Conservation (phyloP, 768 basidiomycete species). For the Lactarius tabidus region DNA sequence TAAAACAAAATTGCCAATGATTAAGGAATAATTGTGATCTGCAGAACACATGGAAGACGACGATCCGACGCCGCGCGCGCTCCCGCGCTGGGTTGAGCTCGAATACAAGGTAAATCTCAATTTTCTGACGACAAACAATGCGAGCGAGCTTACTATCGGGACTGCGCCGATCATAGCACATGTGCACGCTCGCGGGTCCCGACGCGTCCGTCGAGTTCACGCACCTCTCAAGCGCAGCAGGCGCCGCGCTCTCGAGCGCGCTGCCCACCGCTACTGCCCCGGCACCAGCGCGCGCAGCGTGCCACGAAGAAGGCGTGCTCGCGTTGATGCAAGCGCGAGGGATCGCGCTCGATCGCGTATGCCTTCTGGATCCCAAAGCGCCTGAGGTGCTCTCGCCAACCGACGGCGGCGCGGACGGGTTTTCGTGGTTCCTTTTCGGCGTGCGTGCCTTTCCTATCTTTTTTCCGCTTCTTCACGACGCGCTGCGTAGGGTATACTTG, state of each 20-base stretch:
- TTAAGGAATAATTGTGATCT: background rate
- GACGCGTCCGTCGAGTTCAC: constrained; percentile 74
- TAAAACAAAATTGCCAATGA: background rate
- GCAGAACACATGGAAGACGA: constrained; percentile 96
- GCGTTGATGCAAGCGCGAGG: constrained; percentile 50
- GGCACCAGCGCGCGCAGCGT: constrained; percentile 28
- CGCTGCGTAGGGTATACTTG: constrained; percentile 52
- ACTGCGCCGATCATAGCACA: constrained; percentile 50
- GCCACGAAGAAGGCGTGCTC: constrained; percentile 50
- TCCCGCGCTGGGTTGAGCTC: constrained; percentile 88
- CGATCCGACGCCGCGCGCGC: constrained; percentile 61
- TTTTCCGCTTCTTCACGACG: background rate
- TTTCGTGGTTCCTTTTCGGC: constrained; percentile 90
- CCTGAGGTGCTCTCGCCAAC: constrained; percentile 61
- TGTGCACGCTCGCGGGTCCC: constrained; percentile 72
- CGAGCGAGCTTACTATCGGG: background rate
- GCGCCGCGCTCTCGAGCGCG: constrained; percentile 44
- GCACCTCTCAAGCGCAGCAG: constrained; percentile 73
- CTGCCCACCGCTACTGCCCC: constrained; percentile 7
- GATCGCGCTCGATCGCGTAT: constrained; percentile 58
- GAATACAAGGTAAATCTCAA: constrained; percentile 68
- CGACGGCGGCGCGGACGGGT: constrained; percentile 63
- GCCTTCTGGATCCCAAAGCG: constrained; percentile 92
- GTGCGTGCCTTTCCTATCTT: constrained; percentile 27
- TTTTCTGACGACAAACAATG: background rate